Evolutionary conservation across 106 monocot species (phyloP), one percentile per base, ranked within the genome.

Genomic region (Agapanthus africanus): DNA sequence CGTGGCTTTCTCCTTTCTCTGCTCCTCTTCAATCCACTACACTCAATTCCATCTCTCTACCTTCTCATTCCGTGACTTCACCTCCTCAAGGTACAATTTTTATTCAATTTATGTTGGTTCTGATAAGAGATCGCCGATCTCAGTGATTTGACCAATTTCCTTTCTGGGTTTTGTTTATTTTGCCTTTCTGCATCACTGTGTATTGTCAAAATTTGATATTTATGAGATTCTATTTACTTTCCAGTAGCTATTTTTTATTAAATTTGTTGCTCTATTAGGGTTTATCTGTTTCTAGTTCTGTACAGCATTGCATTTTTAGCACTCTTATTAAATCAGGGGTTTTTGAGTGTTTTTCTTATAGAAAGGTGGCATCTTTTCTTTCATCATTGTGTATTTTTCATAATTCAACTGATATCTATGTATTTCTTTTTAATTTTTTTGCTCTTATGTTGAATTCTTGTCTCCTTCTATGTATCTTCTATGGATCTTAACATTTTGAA

Each of bases 51-150:
- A 0, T 36, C 19, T 18, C 40, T 2, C 8, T 37, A 1, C 11
- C 64, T 64, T 3, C 37, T 37, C 6, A 10, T 7, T 30, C 56
- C 11, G 28, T 14, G 13, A 28, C 56, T 1, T 56, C 28, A 30
- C 28, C 56, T 28, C 56, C 56, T 30, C 64, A 64, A 64, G 64
- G 64, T 64, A 64, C 64, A 2, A 37, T 64, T 39, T 64, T 64
- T 64, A 6, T 30, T 56, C 6, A 4, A 56, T 19, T 56, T 56
- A 14, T 56, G 0, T 30, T 27, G 11, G 1, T 56, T 30, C 63
- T 36, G 18, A 36, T 19, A 22, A 10, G 14, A 59, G 57, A 59
- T 59, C 57, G 2, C 2, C 27, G 28, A 59, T 59, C 31, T 2
- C 25, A 7, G 2, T 11, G 25, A 6, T 35, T 62, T 0, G 2